These are phyloP conservation scores for Salix caprea DNA, from an alignment of 345 rosid species.

Conservation along the genomic window DNA sequence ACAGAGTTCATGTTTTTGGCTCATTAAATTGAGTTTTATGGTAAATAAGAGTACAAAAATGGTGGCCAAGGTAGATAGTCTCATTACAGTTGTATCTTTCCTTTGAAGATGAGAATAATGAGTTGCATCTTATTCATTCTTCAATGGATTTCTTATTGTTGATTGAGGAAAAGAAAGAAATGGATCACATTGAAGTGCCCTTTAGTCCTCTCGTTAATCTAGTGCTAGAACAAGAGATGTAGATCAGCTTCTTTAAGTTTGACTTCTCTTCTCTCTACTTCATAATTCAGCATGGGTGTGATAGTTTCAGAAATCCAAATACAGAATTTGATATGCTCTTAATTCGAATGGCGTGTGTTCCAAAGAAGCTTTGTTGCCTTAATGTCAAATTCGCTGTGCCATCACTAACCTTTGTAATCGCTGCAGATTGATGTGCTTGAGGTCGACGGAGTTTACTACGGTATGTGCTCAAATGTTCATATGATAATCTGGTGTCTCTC, in stretches of 20 bases:
- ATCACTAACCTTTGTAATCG: background rate
- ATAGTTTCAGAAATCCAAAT: background rate
- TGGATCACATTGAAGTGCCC: background rate
- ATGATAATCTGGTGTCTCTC: background rate
- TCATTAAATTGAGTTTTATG: background rate
- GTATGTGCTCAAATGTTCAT: conserved; percentile 23
- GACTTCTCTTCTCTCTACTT: background rate
- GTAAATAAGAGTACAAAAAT: background rate
- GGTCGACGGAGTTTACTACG: conserved; percentile 84
- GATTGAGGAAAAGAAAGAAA: background rate
- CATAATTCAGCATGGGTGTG: background rate
- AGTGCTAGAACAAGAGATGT: background rate
- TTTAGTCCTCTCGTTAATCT: background rate
- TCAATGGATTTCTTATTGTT: background rate
- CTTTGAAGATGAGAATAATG: no score
- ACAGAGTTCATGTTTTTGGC: background rate
- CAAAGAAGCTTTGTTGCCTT: background rate
- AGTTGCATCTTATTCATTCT: background rate
- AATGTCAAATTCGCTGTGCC: background rate
- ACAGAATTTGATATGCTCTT: background rate
- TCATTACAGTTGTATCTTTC: background rate
- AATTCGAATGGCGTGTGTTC: background rate
- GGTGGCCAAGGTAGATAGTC: background rate
- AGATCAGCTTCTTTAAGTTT: background rate
- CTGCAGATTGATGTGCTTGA: conserved; percentile 94